Base-by-base conservation (phyloP, 2,329 filamentous ascomycete genomes). In the Bipolaris victoriae region DNA sequence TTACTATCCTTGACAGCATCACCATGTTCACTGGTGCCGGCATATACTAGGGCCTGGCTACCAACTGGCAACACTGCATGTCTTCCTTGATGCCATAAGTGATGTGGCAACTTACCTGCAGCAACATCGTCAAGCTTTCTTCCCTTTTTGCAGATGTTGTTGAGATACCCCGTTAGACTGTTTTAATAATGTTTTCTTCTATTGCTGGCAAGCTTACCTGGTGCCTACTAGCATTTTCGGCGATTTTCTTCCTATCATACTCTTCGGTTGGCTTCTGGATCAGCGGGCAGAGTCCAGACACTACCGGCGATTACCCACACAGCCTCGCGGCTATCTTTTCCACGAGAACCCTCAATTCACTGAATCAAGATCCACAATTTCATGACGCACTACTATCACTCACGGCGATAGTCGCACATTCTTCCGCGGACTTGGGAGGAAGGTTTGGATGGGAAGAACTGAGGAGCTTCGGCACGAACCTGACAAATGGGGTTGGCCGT, bases 101-200 rank as follows among this genome's bases (percentile, higher is more conserved):
- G 43, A 35, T 46, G 59, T 65, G 60, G 58, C 61, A 53, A 46
- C 39, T 36, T 39, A 54, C 22, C 35, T 53, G 54, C 59, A 58
- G 47, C 53, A 24, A 40, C 15, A 49, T 31, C 18, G 35, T 48
- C 47, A 43, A 16, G 16, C 41, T 26, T 40, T 37, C 41, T 47
- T 52, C 36, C 18, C 24, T 57, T 55, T 39, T 56, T 52, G 24
- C n/a, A 52, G 37, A 48, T 47, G 53, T 40, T 29, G 13, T 41
- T 58, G 26, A 53, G 55, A 59, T 59, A 53, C 45, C 41, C 37
- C 40, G 53, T 51, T 54, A 55, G 15, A 24, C 37, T 18, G 53
- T 64, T 61, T 49, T 62, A 58, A 71, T 69, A 66, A 72, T 72
- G 66, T 65, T 66, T 66, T 45, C 65, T 62, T 57, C 65, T 65